A percentile compares a stretch with the other conserved stretches of the same genome.
Conservation (phyloP, 2,329 filamentous ascomycete genomes). For the Aspergillus aculeatinus region DNA sequence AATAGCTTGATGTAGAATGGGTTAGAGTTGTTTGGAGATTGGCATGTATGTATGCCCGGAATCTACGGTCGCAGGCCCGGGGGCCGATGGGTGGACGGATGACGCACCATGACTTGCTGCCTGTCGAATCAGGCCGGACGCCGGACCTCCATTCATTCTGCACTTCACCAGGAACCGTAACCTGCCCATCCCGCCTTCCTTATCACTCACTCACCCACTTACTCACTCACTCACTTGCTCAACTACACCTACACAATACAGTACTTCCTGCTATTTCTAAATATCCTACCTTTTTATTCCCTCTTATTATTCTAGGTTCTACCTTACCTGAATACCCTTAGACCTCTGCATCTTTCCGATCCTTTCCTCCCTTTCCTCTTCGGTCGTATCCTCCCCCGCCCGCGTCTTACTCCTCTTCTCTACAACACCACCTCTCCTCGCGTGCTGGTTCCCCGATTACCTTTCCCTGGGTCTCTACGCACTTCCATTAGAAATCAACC, state of each 20-base stretch:
- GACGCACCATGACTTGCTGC: slow-evolving; percentile 13
- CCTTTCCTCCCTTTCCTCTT: background rate
- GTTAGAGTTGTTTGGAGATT: background rate
- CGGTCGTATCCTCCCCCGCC: background rate
- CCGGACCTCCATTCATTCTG: slow-evolving; percentile 13
- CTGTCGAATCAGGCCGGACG: slow-evolving; percentile 11
- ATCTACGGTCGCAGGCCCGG: background rate
- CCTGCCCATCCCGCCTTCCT: slow-evolving; percentile 7
- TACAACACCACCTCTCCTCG: slow-evolving; percentile 1
- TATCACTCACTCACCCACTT: background rate
- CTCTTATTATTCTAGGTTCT: background rate
- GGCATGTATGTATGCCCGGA: background rate
- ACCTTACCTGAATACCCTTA: background rate
- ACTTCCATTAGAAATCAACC: background rate
- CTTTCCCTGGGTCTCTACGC: background rate
- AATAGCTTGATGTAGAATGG: background rate
- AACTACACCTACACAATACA: background rate
- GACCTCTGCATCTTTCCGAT: slow-evolving; percentile 3
- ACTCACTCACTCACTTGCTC: background rate
- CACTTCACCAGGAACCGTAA: slow-evolving; percentile 13
- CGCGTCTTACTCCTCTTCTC: background rate
- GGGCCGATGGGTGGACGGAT: background rate
- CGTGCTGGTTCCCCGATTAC: background rate
- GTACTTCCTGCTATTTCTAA: background rate
- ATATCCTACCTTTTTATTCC: background rate